Base-by-base conservation (phyloP, 2,329 filamentous ascomycete genomes). In the Periconia macrospinosa region DNA sequence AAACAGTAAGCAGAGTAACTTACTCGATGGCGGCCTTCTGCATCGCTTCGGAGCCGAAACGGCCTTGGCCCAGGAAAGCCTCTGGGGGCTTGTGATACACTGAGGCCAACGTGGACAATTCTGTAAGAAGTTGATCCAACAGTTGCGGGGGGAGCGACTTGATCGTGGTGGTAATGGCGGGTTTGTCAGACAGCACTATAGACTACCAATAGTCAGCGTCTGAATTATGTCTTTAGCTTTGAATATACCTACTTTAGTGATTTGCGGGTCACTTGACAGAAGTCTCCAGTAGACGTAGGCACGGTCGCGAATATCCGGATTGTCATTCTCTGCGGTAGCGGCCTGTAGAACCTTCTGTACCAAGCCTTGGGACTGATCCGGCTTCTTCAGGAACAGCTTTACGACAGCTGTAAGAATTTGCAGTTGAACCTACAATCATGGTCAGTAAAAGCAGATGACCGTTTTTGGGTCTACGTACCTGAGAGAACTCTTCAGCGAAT, bases 261-360 rank as follows among this genome's bases (percentile, higher is more conserved):
- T 83, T 60, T 94, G 87, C 30, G 93, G 86, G 70, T 97, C 93
- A 52, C 91, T 94, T 19, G 94, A 97, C 9, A 99, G 81, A 47
- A 99, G 81, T 71, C 94, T 90, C 94, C 94, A 99, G 79, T 99
- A 99, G 41, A 97, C 91, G 71, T 97, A 99, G 52, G 94, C 94
- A 75, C 94, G 86, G 74, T 99, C 94, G 63, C 94, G 88, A 64
- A 97, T 95, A 76, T 99, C 94, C 0, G 94, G 93, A 71, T 99
- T 99, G 74, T 99, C 94, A 68, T 92, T 96, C 68, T 97, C 92
- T 41, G 89, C 89, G 8, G 94, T 99, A 30, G 94, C 93, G 37
- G 88, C 84, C 75, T 97, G 92, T 20, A 99, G 83, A 15, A 99
- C 92, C 72, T 95, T 96, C 69, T 97, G 92, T 1, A 99, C 93